Conservation (phyloP, 345 rosid genomes). For the Balakata baccata region DNA sequence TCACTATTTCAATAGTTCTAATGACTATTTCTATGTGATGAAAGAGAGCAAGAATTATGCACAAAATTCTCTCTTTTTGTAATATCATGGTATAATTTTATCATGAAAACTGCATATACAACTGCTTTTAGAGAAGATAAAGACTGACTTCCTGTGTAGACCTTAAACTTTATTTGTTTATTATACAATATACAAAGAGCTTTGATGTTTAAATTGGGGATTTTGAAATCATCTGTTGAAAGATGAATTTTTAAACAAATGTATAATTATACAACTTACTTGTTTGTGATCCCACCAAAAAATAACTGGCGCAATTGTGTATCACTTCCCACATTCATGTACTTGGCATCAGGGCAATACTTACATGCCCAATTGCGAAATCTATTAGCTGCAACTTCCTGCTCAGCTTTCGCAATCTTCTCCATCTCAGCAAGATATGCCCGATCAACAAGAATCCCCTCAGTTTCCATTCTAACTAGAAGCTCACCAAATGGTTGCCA, state of each 20-base stretch:
- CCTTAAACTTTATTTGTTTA: background rate
- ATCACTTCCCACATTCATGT: constrained; percentile 95
- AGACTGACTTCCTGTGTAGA: background rate
- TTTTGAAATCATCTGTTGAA: background rate
- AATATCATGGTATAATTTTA: background rate
- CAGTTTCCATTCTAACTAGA: constrained; percentile 83
- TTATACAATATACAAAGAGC: background rate
- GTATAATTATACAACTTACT: constrained; percentile 36
- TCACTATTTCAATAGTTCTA: background rate
- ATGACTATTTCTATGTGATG: background rate
- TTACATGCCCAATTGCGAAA: constrained; percentile 87
- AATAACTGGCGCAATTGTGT: constrained; percentile 81
- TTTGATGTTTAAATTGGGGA: constrained; percentile 7
- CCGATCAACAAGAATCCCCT: constrained; percentile 89
- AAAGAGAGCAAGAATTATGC: background rate
- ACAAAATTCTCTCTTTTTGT: background rate
- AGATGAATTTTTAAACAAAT: background rate
- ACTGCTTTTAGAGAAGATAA: background rate
- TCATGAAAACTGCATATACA: background rate
- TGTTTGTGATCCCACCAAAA: constrained; percentile 67
- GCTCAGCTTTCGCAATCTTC: constrained; percentile 84
- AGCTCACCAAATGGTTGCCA: constrained; percentile 87
- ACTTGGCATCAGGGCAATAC: constrained; percentile 75
- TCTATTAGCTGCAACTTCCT: constrained; percentile 56
- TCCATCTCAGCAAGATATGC: constrained; percentile 73